Base-by-base conservation (phyloP, 495 filamentous ascomycete species). In the Podospora appendiculata region DNA sequence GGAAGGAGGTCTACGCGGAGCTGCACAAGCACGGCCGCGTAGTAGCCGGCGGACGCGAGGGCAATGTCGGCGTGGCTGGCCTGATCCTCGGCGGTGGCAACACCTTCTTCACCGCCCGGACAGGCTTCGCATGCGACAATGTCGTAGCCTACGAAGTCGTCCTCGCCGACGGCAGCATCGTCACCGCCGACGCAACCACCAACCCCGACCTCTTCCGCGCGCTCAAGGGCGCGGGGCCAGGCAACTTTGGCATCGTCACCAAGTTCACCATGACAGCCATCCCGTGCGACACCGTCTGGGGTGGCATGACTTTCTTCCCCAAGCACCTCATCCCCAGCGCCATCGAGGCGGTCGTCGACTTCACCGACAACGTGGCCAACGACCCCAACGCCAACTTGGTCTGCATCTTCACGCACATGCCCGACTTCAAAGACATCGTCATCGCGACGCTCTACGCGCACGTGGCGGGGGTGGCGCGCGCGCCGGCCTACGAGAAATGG, bases 181-280 rank as follows among this genome's bases (percentile, higher is more conserved):
- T 72, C 8, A 63, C 64, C 10, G 73, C 66, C 35, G 72, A 61
- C 13, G 47, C 55, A 0, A 18, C 32, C 2, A 17, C 33, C n/a
- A 47, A 72, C 43, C 16, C 51, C 3, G 69, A 76, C 41, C 78
- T 86, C 8, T 83, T 74, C 54, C 60, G 62, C 18, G 76, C 77
- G 2, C 63, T 86, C 6, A 80, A 80, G 48, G 82, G 81, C 38
- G 77, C 79, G 34, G 67, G 70, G 7, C 79, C 74, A 54, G 33
- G 14, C 45, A 86, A 84, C 64, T 79, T 84, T 49, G 82, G 80
- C 11, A 72, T 87, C 52, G 77, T 83, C n/a, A 83, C 82, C 5
- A 58, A 69, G 12, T 77, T 82, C 56, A 41, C 38, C 19, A 58
- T 66, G 10, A 34, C 19, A 10, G 48, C 54, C 7, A 52, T 54